phyloP scores from a whole-genome alignment of 768 basidiomycete species.

The Leucocoprinus sp. region DNA sequence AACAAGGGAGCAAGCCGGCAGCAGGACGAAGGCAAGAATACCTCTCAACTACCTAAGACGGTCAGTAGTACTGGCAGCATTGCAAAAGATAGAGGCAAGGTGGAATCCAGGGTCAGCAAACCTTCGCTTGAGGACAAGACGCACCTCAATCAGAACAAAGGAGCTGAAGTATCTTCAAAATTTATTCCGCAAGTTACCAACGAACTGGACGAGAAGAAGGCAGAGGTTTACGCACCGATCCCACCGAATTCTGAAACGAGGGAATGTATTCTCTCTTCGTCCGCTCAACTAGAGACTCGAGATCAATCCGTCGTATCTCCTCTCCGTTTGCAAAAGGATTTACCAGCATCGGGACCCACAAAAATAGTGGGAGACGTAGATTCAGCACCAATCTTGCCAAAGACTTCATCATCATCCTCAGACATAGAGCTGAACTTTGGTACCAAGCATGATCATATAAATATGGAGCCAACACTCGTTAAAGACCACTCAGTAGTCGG shows the following conservation, averaged over 20 bases:
- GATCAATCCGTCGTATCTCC: neutral
- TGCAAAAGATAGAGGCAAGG: slow-evolving; percentile 25
- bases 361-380: neutral
- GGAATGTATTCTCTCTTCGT: neutral
- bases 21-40: slow-evolving; percentile 14
- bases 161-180: slow-evolving; percentile 17
- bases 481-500: neutral
- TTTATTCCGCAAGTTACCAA: slow-evolving; percentile 21
- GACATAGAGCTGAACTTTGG: neutral
- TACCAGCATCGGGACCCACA: neutral
- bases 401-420: neutral
- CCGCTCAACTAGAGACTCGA: neutral
- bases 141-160: slow-evolving; percentile 13
- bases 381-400: neutral
- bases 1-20: neutral
- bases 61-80: slow-evolving; percentile 13
- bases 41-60: neutral
- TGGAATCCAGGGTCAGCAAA: slow-evolving; percentile 24
- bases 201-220: slow-evolving; percentile 15
- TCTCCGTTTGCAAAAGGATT: neutral
- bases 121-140: slow-evolving; percentile 15
- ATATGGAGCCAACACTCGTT: neutral
- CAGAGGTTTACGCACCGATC: neutral
- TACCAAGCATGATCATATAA: neutral
- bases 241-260: neutral